Conservation (phyloP, 768 basidiomycete species). For the Pholiota molesta region DNA sequence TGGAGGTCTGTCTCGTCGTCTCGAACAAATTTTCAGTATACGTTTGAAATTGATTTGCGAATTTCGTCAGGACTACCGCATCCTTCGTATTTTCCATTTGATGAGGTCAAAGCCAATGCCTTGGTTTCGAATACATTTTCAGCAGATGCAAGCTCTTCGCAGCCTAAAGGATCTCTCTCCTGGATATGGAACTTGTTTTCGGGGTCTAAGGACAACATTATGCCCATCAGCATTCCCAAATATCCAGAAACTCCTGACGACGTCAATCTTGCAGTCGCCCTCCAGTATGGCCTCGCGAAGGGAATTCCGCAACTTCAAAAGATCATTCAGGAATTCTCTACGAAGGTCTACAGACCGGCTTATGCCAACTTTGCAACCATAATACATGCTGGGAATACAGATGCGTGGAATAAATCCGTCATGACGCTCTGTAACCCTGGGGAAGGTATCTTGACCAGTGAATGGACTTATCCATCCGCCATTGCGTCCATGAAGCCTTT, state of each 20-base stretch:
- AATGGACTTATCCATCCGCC: constrained; percentile 77
- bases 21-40: neutral
- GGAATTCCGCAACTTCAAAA: constrained; percentile 61
- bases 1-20: constrained; percentile 54
- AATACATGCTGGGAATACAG: constrained; percentile 71
- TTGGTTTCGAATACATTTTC: constrained; percentile 36
- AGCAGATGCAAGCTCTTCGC: constrained; percentile 1
- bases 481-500: constrained; percentile 38
- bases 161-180: constrained; percentile 36
- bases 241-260: constrained; percentile 47
- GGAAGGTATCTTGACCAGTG: constrained; percentile 58
- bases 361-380: constrained; percentile 64
- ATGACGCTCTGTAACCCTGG: constrained; percentile 68
- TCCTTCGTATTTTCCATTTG: constrained; percentile 73
- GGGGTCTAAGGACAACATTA: constrained; percentile 43
- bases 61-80: constrained; percentile 57
- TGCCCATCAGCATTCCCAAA: constrained; percentile 61
- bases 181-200: constrained; percentile 65
- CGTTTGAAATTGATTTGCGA: neutral
- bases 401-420: constrained; percentile 64
- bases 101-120: constrained; percentile 57
- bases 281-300: constrained; percentile 65
- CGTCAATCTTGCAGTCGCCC: constrained; percentile 61
- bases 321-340: constrained; percentile 60
- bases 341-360: constrained; percentile 55